These are phyloP conservation scores for Paraconiothyrium sp. DNA, from an alignment of 2,329 filamentous ascomycete genomes.

Conservation along the genomic window DNA sequence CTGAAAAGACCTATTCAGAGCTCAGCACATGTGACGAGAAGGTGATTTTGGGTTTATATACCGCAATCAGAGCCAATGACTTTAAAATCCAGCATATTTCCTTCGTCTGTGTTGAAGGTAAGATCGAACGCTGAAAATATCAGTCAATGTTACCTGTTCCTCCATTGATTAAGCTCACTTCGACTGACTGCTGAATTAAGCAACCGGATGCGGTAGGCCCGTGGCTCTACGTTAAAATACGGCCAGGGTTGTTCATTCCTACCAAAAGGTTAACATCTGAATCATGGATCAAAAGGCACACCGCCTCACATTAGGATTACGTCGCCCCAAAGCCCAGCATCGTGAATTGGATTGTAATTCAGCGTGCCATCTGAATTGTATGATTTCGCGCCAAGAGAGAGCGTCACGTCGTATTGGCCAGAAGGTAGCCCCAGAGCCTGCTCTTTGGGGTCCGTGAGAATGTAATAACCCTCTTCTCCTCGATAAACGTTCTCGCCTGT, in stretches of 20 bases:
- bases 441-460: conserved; percentile 63
- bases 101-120: conserved; percentile 4
- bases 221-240: conserved; percentile 64
- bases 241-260: conserved; percentile 68
- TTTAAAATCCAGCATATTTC: conserved; percentile 52
- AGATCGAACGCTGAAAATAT: background rate
- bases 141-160: background rate
- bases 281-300: too few relatives aligned
- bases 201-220: conserved; percentile 68
- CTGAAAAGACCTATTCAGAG: conserved; percentile 46
- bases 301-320: conserved; percentile 60
- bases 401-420: conserved; percentile 65
- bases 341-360: conserved; percentile 57
- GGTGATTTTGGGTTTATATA: background rate
- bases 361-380: conserved; percentile 65
- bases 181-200: conserved; percentile 55
- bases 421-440: conserved; percentile 60
- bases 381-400: conserved; percentile 62
- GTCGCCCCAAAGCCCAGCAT: conserved; percentile 63
- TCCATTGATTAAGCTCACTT: background rate
- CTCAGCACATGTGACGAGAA: background rate
- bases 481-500: conserved; percentile 67
- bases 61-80: conserved; percentile 62
- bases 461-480: conserved; percentile 67
- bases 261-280: background rate